phyloP scores from a whole-genome alignment of 805 yeast genomes.

The Zygosaccharomyces rouxii region DNA sequence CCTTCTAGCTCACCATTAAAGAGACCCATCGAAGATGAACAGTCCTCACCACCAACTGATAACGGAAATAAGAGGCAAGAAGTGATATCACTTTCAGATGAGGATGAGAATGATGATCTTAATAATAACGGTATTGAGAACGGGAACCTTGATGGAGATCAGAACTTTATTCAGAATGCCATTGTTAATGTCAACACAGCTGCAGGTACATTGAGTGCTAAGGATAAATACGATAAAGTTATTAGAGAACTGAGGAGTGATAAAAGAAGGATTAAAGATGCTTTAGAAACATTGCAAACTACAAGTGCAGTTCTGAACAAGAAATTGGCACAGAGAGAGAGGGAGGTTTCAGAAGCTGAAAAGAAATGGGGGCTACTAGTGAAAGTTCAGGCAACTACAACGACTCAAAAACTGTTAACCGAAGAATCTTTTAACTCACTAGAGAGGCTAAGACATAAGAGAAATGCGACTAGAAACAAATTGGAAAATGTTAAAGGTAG shows the following conservation, averaged over 20 bases:
- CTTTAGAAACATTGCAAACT: slow-evolving; percentile 16
- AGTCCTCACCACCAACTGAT: slow-evolving; percentile 2
- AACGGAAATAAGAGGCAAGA: not conserved
- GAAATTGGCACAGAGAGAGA: slow-evolving; percentile 26
- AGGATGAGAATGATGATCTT: not conserved
- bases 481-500: slow-evolving; percentile 16
- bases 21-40: slow-evolving; percentile 3
- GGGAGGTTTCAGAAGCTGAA: slow-evolving; percentile 18
- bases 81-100: slow-evolving; percentile 4
- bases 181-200: slow-evolving; percentile 36
- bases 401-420: slow-evolving; percentile 16
- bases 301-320: slow-evolving; percentile 20
- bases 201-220: not conserved
- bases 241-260: slow-evolving; percentile 1
- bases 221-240: not conserved
- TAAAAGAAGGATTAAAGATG: slow-evolving; percentile 8
- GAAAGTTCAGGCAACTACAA: slow-evolving; percentile 6
- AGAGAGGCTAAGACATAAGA: slow-evolving; percentile 11
- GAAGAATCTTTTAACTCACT: slow-evolving; percentile 16
- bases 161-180: not conserved
- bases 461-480: slow-evolving; percentile 21
- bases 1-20: slow-evolving; percentile 4
- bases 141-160: not conserved
- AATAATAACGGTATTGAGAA: not conserved
- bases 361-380: slow-evolving; percentile 9